Conservation (phyloP, 768 basidiomycete genomes). For the Leccinum boreale region DNA sequence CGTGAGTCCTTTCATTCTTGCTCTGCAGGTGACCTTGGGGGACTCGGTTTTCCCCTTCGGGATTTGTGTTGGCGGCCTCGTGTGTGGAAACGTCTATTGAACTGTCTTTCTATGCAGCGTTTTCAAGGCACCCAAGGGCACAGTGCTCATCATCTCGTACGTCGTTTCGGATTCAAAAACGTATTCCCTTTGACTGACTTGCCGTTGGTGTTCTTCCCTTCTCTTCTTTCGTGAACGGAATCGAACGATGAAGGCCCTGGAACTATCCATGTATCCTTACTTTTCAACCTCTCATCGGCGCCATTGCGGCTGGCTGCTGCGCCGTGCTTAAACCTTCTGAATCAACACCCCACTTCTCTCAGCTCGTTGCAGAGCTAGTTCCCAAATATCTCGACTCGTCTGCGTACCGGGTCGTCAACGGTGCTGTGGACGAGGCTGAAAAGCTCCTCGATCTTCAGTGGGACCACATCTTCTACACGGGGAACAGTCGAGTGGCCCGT, state of each 20-base stretch:
- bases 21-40: too few relatives aligned
- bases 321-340: constrained; percentile 69
- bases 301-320: constrained; percentile 74
- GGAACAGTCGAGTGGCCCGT: constrained; percentile 28
- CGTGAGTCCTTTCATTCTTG: constrained; percentile 16
- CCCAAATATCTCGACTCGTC: constrained; percentile 52
- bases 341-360: constrained; percentile 41
- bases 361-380: constrained; percentile 51
- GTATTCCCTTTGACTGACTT: background rate
- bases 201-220: background rate
- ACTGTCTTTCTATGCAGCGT: constrained; percentile 25
- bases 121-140: constrained; percentile 57
- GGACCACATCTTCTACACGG: constrained; percentile 39
- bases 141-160: constrained; percentile 58
- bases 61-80: background rate
- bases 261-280: constrained; percentile 60
- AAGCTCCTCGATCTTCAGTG: constrained; percentile 30
- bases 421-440: constrained; percentile 39
- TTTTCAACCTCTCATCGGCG: constrained; percentile 61
- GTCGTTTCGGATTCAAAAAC: constrained; percentile 15
- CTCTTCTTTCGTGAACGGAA: background rate
- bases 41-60: background rate
- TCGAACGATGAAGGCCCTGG: constrained; percentile 47
- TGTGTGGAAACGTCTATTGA: background rate
- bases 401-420: constrained; percentile 53